Percentiles rank a stretch among this genome's conserved stretches.
Evolutionary conservation across 148 eudicot species (phyloP).

Genomic region (Rhododendron ferrugineum): DNA sequence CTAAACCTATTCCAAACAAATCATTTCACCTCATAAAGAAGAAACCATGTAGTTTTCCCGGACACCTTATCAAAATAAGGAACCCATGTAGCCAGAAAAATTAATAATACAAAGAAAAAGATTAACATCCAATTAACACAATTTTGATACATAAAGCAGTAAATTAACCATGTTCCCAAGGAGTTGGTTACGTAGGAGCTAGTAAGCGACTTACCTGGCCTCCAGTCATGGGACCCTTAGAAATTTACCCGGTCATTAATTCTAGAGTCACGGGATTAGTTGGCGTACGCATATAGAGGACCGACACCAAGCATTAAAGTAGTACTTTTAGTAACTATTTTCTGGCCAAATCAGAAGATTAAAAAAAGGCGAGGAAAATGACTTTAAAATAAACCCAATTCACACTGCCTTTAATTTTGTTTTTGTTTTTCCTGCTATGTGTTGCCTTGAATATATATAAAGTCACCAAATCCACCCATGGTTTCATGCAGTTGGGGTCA

Average conservation of each 20-base stretch:
- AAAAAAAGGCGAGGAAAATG: not conserved
- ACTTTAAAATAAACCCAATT: not conserved
- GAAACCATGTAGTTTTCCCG: not conserved
- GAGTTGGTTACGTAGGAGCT: not conserved
- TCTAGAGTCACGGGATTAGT: not conserved
- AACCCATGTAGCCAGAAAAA: not conserved
- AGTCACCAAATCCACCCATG: not conserved
- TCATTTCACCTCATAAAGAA: not conserved
- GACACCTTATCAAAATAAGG: not conserved
- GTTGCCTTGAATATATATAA: not conserved
- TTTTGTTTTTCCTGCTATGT: not conserved
- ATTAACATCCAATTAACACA: not conserved
- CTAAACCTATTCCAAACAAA: constrained; percentile 19
- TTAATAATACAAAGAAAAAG: not conserved
- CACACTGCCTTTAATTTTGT: not conserved
- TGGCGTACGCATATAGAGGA: not conserved
- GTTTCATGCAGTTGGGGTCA: constrained; percentile 26
- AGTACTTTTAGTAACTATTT: not conserved
- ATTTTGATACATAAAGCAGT: not conserved
- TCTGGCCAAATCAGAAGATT: not conserved
- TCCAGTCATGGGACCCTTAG: not conserved
- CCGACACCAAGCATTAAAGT: not conserved
- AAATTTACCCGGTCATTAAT: too few relatives aligned
- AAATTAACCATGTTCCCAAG: not conserved
- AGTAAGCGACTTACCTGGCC: not conserved